Percentiles rank a stretch among this genome's conserved stretches.
These are phyloP conservation scores for Aspergillus nidulans DNA, from an alignment of 495 filamentous ascomycete species.

Conservation along the genomic window DNA sequence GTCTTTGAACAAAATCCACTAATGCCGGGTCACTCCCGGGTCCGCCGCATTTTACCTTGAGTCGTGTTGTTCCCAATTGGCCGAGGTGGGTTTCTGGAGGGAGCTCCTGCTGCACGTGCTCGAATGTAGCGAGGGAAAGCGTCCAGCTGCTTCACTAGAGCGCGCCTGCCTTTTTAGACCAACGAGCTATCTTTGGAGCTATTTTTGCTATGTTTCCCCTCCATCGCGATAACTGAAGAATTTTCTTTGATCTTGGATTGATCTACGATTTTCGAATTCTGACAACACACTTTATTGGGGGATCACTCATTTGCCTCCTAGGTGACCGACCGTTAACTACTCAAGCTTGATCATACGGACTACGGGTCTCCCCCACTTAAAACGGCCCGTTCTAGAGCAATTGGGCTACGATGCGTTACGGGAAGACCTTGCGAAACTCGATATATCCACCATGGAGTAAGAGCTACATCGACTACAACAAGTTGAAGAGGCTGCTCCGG, in stretches of 20 bases:
- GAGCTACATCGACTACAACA: slow-evolving; percentile 91
- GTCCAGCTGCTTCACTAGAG: slow-evolving; percentile 4
- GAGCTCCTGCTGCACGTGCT: slow-evolving; percentile 9
- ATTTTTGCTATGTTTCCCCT: not conserved
- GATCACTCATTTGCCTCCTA: not conserved
- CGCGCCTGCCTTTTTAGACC: not conserved
- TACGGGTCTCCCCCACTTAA: not conserved
- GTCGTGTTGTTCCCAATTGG: slow-evolving; percentile 2
- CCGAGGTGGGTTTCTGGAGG: not conserved
- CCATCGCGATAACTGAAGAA: not conserved
- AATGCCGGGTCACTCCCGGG: not conserved
- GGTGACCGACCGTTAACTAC: not conserved
- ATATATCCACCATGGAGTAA: slow-evolving; percentile 86
- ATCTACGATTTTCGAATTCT: not conserved
- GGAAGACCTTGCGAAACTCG: slow-evolving; percentile 73
- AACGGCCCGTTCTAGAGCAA: slow-evolving; percentile 5
- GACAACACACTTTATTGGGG: not conserved
- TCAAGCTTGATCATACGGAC: slow-evolving; percentile 5
- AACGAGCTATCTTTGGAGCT: not conserved
- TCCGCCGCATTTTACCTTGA: not conserved
- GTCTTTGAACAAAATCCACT: not conserved
- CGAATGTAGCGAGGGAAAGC: slow-evolving; percentile 3
- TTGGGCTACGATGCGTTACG: slow-evolving; percentile 74
- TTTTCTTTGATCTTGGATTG: not conserved
- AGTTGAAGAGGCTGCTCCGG: slow-evolving; percentile 81